Evolutionary conservation across 257 asterid genomes (phyloP).

Genomic region (Solanum dulcamara): DNA sequence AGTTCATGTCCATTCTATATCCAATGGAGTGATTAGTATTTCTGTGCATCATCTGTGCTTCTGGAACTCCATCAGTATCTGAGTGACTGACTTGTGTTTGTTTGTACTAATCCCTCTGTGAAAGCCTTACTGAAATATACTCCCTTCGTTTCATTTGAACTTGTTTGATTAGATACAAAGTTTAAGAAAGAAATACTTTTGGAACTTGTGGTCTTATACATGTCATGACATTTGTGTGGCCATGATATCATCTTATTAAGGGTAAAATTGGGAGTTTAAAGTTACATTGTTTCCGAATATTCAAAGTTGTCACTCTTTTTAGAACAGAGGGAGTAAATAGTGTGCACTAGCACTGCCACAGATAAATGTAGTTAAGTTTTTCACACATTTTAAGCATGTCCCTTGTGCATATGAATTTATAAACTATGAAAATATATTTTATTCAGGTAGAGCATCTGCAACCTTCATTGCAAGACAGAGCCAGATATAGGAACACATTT

Average conservation of each 20-base stretch:
- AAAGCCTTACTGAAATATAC: not conserved
- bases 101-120: not conserved
- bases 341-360: not conserved
- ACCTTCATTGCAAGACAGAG: constrained; percentile 34
- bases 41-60: not conserved
- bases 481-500: constrained; percentile 45
- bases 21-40: not conserved
- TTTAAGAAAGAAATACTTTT: not conserved
- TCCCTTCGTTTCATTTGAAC: not conserved
- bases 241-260: not conserved
- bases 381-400: not conserved
- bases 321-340: not conserved
- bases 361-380: not conserved
- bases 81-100: not conserved
- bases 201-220: not conserved
- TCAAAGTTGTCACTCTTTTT: not conserved
- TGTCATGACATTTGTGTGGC: not conserved
- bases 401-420: not conserved
- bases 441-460: constrained; percentile 77
- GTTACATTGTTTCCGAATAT: not conserved
- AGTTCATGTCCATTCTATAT: not conserved
- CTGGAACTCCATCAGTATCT: not conserved
- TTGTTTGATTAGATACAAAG: not conserved
- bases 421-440: not conserved
- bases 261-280: not conserved